Base-by-base conservation (phyloP, 2,329 filamentous ascomycete genomes). In the Parasarocladium wereldwijsianum region DNA sequence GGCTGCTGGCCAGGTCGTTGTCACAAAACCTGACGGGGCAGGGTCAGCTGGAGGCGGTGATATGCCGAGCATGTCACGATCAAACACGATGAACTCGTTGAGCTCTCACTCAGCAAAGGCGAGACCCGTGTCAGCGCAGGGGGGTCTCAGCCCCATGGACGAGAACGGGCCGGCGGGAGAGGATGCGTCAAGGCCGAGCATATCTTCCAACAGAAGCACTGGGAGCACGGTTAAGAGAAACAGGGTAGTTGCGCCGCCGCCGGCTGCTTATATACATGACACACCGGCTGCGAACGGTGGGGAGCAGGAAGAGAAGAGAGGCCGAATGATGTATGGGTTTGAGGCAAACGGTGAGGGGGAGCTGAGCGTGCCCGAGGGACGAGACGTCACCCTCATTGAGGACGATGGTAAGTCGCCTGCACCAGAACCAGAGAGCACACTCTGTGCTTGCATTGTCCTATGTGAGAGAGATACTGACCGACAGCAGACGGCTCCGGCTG, bases 291-390 rank as follows among this genome's bases (percentile, higher is more conserved):
- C 56, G 45, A 38, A 57, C 11, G 32, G 33, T 8, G 49, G 49
- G 3, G 38, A 46, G 11, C 47, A 44, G 32, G 46, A 49, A 7
- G 47, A 62, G 33, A 75, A 74, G 38, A 78, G 66, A 49, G 87
- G 81, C 27, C 92, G 77, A 54, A 93, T 96, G 86, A 43, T 94
- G 1, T 98, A 94, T 47, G 43, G 70, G 0, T 98, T 94, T 44
- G 77, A 92, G 38, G 80, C 77, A 7, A 77, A 64, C 31, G 79
- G 77, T 2, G 75, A 81, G 0, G 87, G 84, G 6, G 90, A 98
- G 51, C 54, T 96, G 10, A 76, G 72, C 1, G 74, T 93, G 1
- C 56, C 72, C 4, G 87, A 93, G 41, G 85, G 83, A 9, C 70
- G 75, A 32, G 78, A 92, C 7, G 67, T 98, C 17, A 59, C 61